Conservation (phyloP, 2,329 filamentous ascomycete species). For the Stagonosporopsis vannaccii region DNA sequence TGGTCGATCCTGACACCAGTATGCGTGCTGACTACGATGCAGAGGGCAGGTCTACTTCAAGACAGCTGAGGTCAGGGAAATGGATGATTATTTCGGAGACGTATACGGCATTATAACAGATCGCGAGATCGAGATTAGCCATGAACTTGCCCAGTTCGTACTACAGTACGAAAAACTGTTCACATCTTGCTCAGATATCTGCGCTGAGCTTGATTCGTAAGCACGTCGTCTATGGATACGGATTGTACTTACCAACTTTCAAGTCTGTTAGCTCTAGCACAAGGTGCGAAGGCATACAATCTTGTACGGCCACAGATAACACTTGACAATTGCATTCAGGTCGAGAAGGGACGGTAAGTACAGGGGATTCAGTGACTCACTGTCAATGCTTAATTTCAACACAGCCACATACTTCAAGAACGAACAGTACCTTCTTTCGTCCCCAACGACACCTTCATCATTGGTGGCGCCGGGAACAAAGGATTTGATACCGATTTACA, state of each 20-base stretch:
- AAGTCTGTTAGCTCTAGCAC: conserved; percentile 79
- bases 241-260: conserved; percentile 25
- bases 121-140: conserved; percentile 86
- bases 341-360: conserved; percentile 73
- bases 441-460: conserved; percentile 77
- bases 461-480: conserved; percentile 60
- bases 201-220: conserved; percentile 81
- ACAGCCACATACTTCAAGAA: conserved; percentile 82
- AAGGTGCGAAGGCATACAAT: conserved; percentile 77
- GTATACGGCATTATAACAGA: conserved; percentile 88
- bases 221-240: neutral
- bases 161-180: conserved; percentile 73
- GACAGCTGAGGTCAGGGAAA: conserved; percentile 77
- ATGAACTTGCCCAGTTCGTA: conserved; percentile 74
- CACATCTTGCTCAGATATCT: conserved; percentile 74
- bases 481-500: neutral
- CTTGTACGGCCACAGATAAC: conserved; percentile 75
- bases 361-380: neutral
- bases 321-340: conserved; percentile 71
- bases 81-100: conserved; percentile 85
- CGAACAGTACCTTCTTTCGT: conserved; percentile 81
- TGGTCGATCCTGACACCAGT: too few relatives aligned
- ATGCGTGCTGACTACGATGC: neutral
- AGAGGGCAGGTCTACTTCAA: conserved; percentile 80
- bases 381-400: neutral